Base-by-base conservation (phyloP, 2,329 filamentous ascomycete species). In the Fonsecaea multimorphosa region DNA sequence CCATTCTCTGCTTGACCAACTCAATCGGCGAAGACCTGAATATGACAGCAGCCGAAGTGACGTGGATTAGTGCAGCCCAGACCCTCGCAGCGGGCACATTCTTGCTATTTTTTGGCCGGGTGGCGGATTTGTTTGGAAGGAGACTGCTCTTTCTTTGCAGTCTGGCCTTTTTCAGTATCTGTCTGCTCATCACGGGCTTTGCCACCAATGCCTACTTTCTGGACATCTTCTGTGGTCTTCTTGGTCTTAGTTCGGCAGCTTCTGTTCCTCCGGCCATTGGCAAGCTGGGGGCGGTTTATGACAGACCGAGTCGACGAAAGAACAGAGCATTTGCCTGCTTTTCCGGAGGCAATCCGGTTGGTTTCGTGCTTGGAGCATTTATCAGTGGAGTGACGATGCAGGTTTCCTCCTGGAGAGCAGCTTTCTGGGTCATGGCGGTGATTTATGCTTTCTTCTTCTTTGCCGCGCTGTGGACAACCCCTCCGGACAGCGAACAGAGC, bases 71-170 rank as follows among this genome's bases (percentile, higher is more conserved):
- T 54, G 87, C 87, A 7, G 83, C 87, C n/a, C 81, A 85, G 44
- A 85, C 85, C 14, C 80, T 91, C 16, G 85, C 85, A 1, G 85
- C 85, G 38, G 88, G 88, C 6, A 83, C 88, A 0, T 86, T 91
- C 70, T 82, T 91, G 68, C 81, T 91, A 8, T 85, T 87, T 70
- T 88, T 91, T 65, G 88, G 87, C 44, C 86, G 85, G 70, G 77
- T 89, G 6, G 87, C 88, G 1, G 88, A 91, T 72, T 78, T 89
- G 52, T 86, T 90, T 55, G 88, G 87, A n/a, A 82, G 87, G 36
- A 87, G 86, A 70, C 70, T 77, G 0, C 81, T 90, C 73, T 87
- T 90, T 72, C 81, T 89, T 19, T 75, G 77, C 9, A 87, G 86
- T 53, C 83, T 90, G 78, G 82, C 81, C 16, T 80, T 85, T 22